These are phyloP conservation scores for Boletus smithii DNA, from an alignment of 1,284 basidiomycete genomes.

Conservation along the genomic window DNA sequence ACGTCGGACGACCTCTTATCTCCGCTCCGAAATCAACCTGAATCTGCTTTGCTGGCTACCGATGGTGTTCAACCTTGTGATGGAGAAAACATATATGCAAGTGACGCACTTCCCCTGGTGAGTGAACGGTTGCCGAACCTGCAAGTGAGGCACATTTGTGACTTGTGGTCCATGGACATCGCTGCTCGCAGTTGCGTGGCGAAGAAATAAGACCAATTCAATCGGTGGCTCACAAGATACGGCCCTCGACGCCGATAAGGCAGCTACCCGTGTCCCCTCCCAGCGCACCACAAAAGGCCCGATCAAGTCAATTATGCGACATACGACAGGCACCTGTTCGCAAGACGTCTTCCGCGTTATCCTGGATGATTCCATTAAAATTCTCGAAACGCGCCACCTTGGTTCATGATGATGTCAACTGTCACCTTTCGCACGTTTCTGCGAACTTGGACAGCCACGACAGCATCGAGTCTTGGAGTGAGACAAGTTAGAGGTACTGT, in stretches of 20 bases:
- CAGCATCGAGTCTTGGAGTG: slow-evolving; percentile 54
- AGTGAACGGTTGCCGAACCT: slow-evolving; percentile 15
- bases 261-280: slow-evolving; percentile 23
- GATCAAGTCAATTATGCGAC: slow-evolving; percentile 15
- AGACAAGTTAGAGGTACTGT: slow-evolving; percentile 6
- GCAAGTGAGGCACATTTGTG: slow-evolving; percentile 4
- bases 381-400: slow-evolving; percentile 7
- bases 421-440: slow-evolving; percentile 36
- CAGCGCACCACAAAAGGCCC: slow-evolving; percentile 26
- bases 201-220: background rate
- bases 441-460: slow-evolving; percentile 34
- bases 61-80: slow-evolving; percentile 13
- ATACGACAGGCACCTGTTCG: slow-evolving; percentile 9
- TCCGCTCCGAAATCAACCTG: slow-evolving; percentile 36
- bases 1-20: slow-evolving; percentile 47
- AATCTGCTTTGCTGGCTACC: slow-evolving; percentile 6
- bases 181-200: slow-evolving; percentile 12
- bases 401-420: slow-evolving; percentile 11
- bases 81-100: slow-evolving; percentile 10
- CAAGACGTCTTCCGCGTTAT: slow-evolving; percentile 23
- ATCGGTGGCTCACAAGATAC: slow-evolving; percentile 1
- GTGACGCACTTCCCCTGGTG: slow-evolving; percentile 13
- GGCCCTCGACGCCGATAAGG: slow-evolving; percentile 24
- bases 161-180: slow-evolving; percentile 1
- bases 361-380: slow-evolving; percentile 28